Evolutionary conservation across 345 rosid genomes (phyloP), one percentile per base, ranked within the genome.

Genomic region (Citrus medica): DNA sequence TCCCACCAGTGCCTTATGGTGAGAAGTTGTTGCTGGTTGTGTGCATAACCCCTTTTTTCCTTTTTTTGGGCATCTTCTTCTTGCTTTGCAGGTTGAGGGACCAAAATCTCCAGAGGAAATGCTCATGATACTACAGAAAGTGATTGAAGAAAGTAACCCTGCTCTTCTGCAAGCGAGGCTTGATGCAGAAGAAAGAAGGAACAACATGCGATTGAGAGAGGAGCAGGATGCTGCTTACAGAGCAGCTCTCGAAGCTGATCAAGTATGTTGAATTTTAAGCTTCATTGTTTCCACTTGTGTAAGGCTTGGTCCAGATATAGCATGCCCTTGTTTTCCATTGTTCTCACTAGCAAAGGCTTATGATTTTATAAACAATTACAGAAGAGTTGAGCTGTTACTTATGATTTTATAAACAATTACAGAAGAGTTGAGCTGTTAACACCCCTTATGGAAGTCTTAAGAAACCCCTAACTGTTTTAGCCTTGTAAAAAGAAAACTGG

Each of bases 171-270:
- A 97, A 7, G 96, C 97, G 68, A 93, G 99, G 76, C 87, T 89
- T 46, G 98, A 97, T 74, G 95, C 98, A 0, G 99, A 97, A 81
- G 98, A 97, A 88, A 92, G 99, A 86, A 94, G 91, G 82, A 90
- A 62, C 76, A 93, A 87, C 84, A 22, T 86, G 85, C 94, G 86
- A 7, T 84, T 97, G 59, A 91, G 99, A 85, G 99, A 94, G 88
- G 99, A 97, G 85, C 99, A 97, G 81, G 98, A 97, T 86, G 96
- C 97, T 72, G 99, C 98, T 71, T 97, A 90, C 83, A 89, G 91
- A 82, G 99, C 92, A 38, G 99, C 99, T 33, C 98, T 97, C 78
- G 98, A 94, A 92, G 99, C 97, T 33, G 99, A 97, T 87, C 99
- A 92, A 81, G 99, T 94, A 90, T 70, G 84, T 64, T 37, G 53